Base-by-base conservation (phyloP, 1,139 yeast genomes). In the Suhomyces atakaporum region DNA sequence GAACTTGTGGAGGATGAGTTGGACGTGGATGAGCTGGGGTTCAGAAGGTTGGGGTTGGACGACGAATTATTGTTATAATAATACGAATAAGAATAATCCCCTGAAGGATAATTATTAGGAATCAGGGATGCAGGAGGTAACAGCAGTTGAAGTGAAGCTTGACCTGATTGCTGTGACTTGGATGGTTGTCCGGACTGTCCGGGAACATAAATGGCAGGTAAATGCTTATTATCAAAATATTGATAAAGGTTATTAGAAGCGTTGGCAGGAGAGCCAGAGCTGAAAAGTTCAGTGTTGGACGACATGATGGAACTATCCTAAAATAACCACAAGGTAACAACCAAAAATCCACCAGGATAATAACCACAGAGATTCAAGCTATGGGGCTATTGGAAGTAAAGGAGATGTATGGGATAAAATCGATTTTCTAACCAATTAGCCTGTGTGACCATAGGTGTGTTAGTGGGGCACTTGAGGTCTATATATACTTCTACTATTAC, bases 201-300 rank as follows among this genome's bases (percentile, higher is more conserved):
- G 12, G 43, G 43, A 9, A 42, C 34, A 12, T 33, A 38, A 10
- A 42, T 42, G 10, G 43, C 39, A 21, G 45, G 45, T 18, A 42
- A 31, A 29, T 31, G 43, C 20, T 39, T 42, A 23, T 42, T 27
- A 16, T 42, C 45, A 14, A 37, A 29, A 32, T 35, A 32, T 16
- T 32, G 39, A 35, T 42, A 39, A 22, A 13, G 24, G 27, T 34
- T 31, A 11, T 23, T 24, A 16, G 33, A 8, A 9, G 30, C 23
- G 20, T 27, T 29, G 22, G 34, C 16, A 14, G 38, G 24, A 4
- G 40, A 33, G 15, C 33, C 23, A 20, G 38, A 16, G 27, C 27
- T 25, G 26, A 31, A 39, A 35, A 36, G 38, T 23, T 40, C 44
- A 29, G 38, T 33, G 35, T 33, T 33, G 25, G 43, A 35, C 12